phyloP scores from a whole-genome alignment of 345 rosid species.

The Passiflora organensis region DNA sequence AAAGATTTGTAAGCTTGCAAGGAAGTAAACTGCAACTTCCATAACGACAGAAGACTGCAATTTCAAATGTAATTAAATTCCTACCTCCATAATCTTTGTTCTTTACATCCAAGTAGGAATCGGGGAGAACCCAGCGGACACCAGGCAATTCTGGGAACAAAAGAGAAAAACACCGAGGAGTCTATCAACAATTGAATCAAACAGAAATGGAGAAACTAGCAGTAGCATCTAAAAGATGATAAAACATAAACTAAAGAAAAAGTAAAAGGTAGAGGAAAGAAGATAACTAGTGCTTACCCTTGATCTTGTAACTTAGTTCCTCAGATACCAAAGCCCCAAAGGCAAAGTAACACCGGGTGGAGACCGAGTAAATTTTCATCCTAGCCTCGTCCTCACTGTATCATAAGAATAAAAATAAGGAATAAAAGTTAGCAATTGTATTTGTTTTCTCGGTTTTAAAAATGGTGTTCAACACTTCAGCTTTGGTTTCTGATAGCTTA shows the following conservation, averaged over 20 bases:
- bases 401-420: background rate
- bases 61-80: background rate
- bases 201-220: background rate
- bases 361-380: conserved; percentile 80
- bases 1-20: too few species aligned
- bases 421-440: background rate
- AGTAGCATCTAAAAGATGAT: background rate
- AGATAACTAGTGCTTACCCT: conserved; percentile 40
- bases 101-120: conserved; percentile 86
- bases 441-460: background rate
- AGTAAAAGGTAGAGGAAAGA: background rate
- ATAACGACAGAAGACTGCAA: background rate
- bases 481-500: conserved; percentile 3
- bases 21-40: too few species aligned
- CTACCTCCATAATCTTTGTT: conserved; percentile 97
- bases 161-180: background rate
- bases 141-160: conserved; percentile 50
- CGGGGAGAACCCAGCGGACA: conserved; percentile 98
- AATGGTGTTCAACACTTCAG: background rate
- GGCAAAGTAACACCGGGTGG: conserved; percentile 69
- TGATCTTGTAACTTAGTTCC: conserved; percentile 63
- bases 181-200: background rate
- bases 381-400: conserved; percentile 84
- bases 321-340: conserved; percentile 82
- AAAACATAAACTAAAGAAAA: background rate